Conservation (phyloP, 495 filamentous ascomycete species). For the Durotheca rogersii region DNA sequence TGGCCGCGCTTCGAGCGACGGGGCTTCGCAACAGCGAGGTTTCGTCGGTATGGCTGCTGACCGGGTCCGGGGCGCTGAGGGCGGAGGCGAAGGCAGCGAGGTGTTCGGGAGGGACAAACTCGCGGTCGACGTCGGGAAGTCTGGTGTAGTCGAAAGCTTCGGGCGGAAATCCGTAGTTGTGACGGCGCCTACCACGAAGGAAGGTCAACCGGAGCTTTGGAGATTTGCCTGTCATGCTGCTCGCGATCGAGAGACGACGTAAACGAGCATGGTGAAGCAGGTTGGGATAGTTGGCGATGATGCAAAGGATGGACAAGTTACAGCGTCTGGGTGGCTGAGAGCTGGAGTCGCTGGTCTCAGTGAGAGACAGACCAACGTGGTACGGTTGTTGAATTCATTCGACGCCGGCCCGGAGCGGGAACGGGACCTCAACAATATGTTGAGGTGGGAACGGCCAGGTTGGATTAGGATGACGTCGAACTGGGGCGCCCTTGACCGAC, state of each 20-base stretch:
- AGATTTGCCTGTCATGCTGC: conserved; percentile 37
- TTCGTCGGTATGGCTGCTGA: conserved; percentile 44
- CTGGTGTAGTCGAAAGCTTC: conserved; percentile 48
- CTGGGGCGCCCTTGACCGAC: too few species aligned
- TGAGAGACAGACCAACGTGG: neutral
- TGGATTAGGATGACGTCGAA: conserved; percentile 23
- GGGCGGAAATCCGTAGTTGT: conserved; percentile 49
- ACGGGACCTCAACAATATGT: neutral
- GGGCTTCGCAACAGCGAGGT: conserved; percentile 31
- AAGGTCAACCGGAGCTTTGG: conserved; percentile 25
- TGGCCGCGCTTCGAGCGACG: conserved; percentile 27
- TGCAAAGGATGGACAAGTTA: too few species aligned
- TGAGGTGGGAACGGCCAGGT: conserved; percentile 1
- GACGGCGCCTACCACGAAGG: conserved; percentile 28
- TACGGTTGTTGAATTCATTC: conserved; percentile 10
- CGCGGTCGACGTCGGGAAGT: conserved; percentile 64
- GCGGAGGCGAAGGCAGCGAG: conserved; percentile 60
- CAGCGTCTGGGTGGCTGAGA: too few species aligned
- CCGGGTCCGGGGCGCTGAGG: conserved; percentile 54
- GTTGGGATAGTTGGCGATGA: neutral
- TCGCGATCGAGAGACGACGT: conserved; percentile 12
- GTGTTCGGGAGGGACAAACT: conserved; percentile 62
- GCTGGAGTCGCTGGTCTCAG: neutral
- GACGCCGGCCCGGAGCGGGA: neutral
- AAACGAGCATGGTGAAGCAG: conserved; percentile 14